phyloP scores from a whole-genome alignment of 1,284 basidiomycete genomes.

The Moesziomyces parantarcticus region DNA sequence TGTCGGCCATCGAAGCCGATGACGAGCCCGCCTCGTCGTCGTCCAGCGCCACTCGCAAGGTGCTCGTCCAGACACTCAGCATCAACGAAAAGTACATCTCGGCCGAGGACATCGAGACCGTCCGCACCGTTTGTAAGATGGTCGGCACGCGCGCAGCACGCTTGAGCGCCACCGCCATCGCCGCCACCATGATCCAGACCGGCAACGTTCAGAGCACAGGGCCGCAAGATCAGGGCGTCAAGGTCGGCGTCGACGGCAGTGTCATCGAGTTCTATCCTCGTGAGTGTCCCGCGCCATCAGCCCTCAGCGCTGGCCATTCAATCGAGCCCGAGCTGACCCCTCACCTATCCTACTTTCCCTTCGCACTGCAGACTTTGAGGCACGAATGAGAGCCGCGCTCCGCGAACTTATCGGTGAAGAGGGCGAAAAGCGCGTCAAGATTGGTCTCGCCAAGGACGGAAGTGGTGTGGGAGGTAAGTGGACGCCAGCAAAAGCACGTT shows the following conservation, averaged over 20 bases:
- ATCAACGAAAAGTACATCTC: conserved; percentile 71
- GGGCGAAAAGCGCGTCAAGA: conserved; percentile 80
- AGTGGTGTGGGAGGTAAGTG: conserved; percentile 91
- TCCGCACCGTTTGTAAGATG: conserved; percentile 80
- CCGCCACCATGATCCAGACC: conserved; percentile 85
- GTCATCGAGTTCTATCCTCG: conserved; percentile 78
- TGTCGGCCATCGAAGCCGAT: conserved; percentile 82
- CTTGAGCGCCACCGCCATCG: conserved; percentile 86
- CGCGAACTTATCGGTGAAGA: conserved; percentile 80
- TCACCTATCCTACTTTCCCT: no score
- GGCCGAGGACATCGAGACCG: conserved; percentile 75
- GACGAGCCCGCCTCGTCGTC: conserved; percentile 34
- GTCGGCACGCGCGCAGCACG: conserved; percentile 85
- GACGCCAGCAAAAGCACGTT: not conserved
- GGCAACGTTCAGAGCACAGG: conserved; percentile 71
- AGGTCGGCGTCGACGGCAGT: conserved; percentile 69
- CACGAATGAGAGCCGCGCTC: conserved; percentile 79
- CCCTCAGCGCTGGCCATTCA: no score
- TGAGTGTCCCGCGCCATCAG: not conserved
- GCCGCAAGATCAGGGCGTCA: conserved; percentile 60
- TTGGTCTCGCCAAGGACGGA: conserved; percentile 95
- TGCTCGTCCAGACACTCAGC: conserved; percentile 76
- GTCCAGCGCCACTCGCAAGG: conserved; percentile 68
- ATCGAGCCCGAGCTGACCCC: no score
- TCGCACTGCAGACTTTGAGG: conserved; percentile 73